phyloP scores from a whole-genome alignment of 2,329 filamentous ascomycete species.

The Volutella citrinella region DNA sequence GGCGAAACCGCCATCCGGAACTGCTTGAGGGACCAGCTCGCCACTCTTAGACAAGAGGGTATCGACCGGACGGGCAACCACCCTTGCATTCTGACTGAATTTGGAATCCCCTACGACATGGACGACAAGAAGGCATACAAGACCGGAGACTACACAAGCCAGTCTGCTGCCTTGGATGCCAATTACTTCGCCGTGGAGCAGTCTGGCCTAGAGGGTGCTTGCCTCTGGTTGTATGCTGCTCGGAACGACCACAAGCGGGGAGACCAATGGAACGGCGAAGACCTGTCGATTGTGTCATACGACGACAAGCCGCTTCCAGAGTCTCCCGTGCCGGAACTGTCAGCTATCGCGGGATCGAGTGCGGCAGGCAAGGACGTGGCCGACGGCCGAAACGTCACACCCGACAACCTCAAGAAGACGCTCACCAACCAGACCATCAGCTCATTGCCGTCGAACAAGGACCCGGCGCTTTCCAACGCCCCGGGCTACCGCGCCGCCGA shows the following conservation, averaged over 20 bases:
- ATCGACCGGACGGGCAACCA: slow-evolving; percentile 84
- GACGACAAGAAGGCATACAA: slow-evolving; percentile 94
- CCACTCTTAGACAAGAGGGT: slow-evolving; percentile 79
- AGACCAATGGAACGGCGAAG: slow-evolving; percentile 97
- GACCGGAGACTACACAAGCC: slow-evolving; percentile 91
- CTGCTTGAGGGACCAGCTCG: slow-evolving; percentile 84
- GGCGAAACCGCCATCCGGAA: slow-evolving; percentile 94
- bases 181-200: slow-evolving; percentile 93
- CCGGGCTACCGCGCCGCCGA: slow-evolving; percentile 86
- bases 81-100: slow-evolving; percentile 88
- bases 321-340: slow-evolving; percentile 47
- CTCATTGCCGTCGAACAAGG: slow-evolving; percentile 49
- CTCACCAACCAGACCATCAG: slow-evolving; percentile 67
- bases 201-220: slow-evolving; percentile 77
- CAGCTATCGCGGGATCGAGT: slow-evolving; percentile 40
- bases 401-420: slow-evolving; percentile 70
- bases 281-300: slow-evolving; percentile 82
- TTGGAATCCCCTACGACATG: slow-evolving; percentile 98
- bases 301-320: slow-evolving; percentile 69
- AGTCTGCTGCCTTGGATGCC: slow-evolving; percentile 89
- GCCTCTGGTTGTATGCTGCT: slow-evolving; percentile 82
- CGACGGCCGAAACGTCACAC: slow-evolving; percentile 62
- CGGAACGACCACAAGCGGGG: slow-evolving; percentile 85
- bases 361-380: slow-evolving; percentile 34
- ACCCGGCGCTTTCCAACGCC: slow-evolving; percentile 57